Evolutionary conservation across 805 yeast genomes (phyloP).

Genomic region (Saccharomyces cerevisiae): DNA sequence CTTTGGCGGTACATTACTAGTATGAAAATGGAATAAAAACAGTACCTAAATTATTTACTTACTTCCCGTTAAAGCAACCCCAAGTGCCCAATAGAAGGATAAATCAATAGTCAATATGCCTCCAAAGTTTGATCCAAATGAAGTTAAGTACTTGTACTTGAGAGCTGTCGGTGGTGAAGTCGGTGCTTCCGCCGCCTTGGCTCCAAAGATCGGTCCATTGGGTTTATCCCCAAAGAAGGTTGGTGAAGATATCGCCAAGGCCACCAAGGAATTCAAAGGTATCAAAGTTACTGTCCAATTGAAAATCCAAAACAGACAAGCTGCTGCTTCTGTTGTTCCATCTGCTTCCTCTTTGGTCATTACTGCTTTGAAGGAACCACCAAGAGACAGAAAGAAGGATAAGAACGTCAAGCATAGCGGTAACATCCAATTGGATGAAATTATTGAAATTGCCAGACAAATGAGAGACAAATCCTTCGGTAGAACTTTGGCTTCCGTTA

Average conservation of each 20-base stretch:
- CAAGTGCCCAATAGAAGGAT: neutral
- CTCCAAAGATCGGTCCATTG: slow-evolving; percentile 99
- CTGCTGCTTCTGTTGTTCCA: slow-evolving; percentile 97
- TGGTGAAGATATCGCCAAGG: slow-evolving; percentile 99
- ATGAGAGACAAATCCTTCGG: slow-evolving; percentile 98
- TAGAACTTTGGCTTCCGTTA: slow-evolving; percentile 91
- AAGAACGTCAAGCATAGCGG: slow-evolving; percentile 99
- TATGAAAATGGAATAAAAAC: neutral
- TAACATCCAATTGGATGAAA: slow-evolving; percentile 94
- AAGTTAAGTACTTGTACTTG: slow-evolving; percentile 96
- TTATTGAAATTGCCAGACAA: slow-evolving; percentile 93
- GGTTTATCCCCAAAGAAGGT: slow-evolving; percentile 99
- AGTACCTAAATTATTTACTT: neutral
- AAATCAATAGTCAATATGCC: slow-evolving; percentile 50
- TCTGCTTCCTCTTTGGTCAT: slow-evolving; percentile 98
- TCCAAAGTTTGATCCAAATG: slow-evolving; percentile 97
- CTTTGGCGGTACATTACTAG: neutral
- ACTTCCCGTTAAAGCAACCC: neutral
- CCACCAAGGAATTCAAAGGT: slow-evolving; percentile 98
- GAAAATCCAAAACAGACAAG: slow-evolving; percentile 99
- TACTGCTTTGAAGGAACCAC: slow-evolving; percentile 98
- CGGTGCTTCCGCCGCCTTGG: slow-evolving; percentile 98
- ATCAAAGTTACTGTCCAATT: slow-evolving; percentile 97
- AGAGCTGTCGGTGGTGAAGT: slow-evolving; percentile 99
- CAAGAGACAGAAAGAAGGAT: slow-evolving; percentile 99